Base-by-base conservation (phyloP, 139 green algal species). In the Chlorella sp. region DNA sequence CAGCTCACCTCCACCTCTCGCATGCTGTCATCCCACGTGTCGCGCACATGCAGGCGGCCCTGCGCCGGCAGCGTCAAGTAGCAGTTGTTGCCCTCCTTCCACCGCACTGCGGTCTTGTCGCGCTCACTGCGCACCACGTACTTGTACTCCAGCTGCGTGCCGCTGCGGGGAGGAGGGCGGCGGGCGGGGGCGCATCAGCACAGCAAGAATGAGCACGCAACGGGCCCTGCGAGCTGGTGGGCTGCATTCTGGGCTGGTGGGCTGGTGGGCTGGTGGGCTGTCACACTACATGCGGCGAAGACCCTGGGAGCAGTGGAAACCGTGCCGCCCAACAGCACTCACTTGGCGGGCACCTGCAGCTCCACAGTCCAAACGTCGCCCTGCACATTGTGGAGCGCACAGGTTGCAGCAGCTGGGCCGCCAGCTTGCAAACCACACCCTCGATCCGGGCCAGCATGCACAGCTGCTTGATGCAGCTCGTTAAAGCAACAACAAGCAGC, bases 61-160 rank as follows among this genome's bases (percentile, higher is more conserved):
- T 76, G 80, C 28, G 36, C 36, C 28, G 62, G 40, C 28, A 73
- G 26, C 36, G 68, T 54, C 54, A 87, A 68, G 11, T 65, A 36
- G 34, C 88, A 74, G 44, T 91, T 88, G 30, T 79, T 20, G 16
- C 87, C 87, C 48, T 86, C 82, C 73, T 83, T 84, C 87, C 84
- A 88, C 32, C 56, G 62, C 54, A 68, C 80, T 34, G n/a, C 60
- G 56, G 60, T 62, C 41, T 43, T 79, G 56, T 40, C 34, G 1
- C 62, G 85, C 32, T 80, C 56, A 82, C 82, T 65, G 38, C 82
- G 69, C 13, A 91, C 73, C 19, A 90, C 86, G 70, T 91, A 91
- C 76, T 91, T 91, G 77, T 91, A 91, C 56, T 90, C 86, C 20
- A 90, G 30, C 24, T 62, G 16, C 28, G n/a, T 38, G 70, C 70